Evolutionary conservation across 2,329 filamentous ascomycete species (phyloP), one percentile per base, ranked within the genome.

Genomic region (Aureobasidium vineae): DNA sequence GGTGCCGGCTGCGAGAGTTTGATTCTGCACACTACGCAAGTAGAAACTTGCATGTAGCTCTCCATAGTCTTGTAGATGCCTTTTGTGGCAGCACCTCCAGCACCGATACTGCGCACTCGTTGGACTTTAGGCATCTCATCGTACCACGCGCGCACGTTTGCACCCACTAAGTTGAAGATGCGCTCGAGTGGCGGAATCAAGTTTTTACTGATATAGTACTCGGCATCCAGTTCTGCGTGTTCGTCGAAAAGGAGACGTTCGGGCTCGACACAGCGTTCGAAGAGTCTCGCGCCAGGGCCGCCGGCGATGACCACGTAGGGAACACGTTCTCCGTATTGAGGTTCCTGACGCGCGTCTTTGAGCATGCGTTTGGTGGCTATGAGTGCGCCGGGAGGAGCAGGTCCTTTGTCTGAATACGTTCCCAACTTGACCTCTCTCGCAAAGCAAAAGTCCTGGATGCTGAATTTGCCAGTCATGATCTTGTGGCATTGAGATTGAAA

Each of bases 161-260:
- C 95, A 7, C 95, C 95, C 2, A 98, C 90, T 2, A 99, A 88
- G 73, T 95, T 97, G 81, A 99, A 97, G 70, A 99, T 97, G 33
- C 95, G 88, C 77, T 98, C 94, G 0, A 99, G 84, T 0, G 95
- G 95, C 6, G 95, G 95, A 59, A 99, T 96, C 10, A 99, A 75
- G 75, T 97, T 98, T 80, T 97, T 98, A 21, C 85, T 87, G 73
- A 99, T 98, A 80, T 99, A 99, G 78, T 99, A 99, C 71, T 97
- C 92, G 0, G 93, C 89, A 73, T 99, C 95, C 21, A 99, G 84
- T 71, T 92, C 88, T 60, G 89, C 85, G 72, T 94, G 86, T 26
- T 90, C 86, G 70, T 91, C 91, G 63, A 86, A 81, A 1, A 98
- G 83, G 4, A 98, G 81, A 11, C 88, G 88, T 72, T 97, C 92